phyloP scores from a whole-genome alignment of 2,329 filamentous ascomycete genomes.

The Canariomyces notabilis region DNA sequence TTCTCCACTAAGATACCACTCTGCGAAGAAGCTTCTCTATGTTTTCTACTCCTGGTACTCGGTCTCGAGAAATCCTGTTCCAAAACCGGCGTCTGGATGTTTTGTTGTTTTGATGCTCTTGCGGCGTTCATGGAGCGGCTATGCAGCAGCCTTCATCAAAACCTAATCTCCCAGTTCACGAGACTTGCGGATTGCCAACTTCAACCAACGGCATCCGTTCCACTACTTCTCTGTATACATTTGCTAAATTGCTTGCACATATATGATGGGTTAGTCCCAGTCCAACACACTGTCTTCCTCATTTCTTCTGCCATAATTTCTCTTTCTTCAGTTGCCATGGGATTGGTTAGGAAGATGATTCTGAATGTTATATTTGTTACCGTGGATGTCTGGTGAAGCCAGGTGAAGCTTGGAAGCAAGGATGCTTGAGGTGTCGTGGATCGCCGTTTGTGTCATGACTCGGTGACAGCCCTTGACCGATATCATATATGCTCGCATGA shows the following conservation, averaged over 20 bases:
- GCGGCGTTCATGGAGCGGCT: slow-evolving; percentile 9
- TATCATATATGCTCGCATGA: no score
- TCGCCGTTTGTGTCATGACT: no score
- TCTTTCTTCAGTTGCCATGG: no score
- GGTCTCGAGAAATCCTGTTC: not conserved
- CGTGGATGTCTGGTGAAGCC: no score
- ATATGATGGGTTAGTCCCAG: not conserved
- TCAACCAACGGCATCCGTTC: not conserved
- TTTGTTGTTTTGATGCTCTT: slow-evolving; percentile 2
- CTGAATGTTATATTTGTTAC: no score
- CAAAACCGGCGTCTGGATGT: not conserved
- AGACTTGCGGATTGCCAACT: slow-evolving; percentile 1
- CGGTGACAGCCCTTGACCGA: no score
- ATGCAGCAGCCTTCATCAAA: slow-evolving; percentile 8
- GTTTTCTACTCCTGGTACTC: not conserved
- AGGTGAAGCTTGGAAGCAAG: no score
- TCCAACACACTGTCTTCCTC: not conserved
- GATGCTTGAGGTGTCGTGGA: no score
- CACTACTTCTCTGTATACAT: not conserved
- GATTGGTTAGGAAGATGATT: no score
- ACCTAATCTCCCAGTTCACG: slow-evolving; percentile 7
- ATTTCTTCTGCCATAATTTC: no score
- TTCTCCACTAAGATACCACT: slow-evolving; percentile 3
- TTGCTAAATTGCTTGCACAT: slow-evolving; percentile 4
- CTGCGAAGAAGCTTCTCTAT: not conserved